phyloP scores from a whole-genome alignment of 176 grass and related monocot species.

The Saccharum spontaneum region DNA sequence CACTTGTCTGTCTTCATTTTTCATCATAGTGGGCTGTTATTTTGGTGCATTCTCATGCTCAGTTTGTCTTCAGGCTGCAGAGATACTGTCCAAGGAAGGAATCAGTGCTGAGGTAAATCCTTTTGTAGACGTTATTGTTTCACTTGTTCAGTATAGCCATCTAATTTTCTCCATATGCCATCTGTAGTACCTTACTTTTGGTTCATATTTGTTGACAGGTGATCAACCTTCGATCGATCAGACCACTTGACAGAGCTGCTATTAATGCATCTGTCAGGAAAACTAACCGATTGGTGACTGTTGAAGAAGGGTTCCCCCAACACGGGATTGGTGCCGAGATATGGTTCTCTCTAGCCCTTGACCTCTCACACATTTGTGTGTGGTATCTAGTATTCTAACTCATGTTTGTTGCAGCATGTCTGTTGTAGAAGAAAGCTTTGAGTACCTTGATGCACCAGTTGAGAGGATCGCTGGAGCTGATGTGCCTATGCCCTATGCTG shows the following conservation, averaged over 20 bases:
- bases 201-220: slow-evolving; percentile 34
- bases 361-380: not conserved
- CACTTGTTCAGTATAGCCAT: slow-evolving; percentile 25
- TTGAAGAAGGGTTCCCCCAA: slow-evolving; percentile 96
- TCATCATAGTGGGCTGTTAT: not conserved
- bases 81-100: slow-evolving; percentile 90
- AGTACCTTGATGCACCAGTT: slow-evolving; percentile 90
- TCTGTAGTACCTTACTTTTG: too few relatives aligned
- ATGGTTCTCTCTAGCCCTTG: slow-evolving; percentile 44
- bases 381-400: slow-evolving; percentile 12
- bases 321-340: slow-evolving; percentile 95
- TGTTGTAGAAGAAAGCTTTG: slow-evolving; percentile 85
- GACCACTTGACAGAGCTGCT: slow-evolving; percentile 79
- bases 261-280: slow-evolving; percentile 96
- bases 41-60: slow-evolving; percentile 15
- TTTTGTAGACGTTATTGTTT: slow-evolving; percentile 15
- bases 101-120: slow-evolving; percentile 86
- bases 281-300: slow-evolving; percentile 81
- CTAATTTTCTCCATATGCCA: not conserved
- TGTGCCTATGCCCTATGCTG: slow-evolving; percentile 95
- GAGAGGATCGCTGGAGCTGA: slow-evolving; percentile 95
- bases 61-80: slow-evolving; percentile 70
- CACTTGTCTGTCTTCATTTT: slow-evolving; percentile 2
- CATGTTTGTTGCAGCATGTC: slow-evolving; percentile 65
- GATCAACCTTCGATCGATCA: slow-evolving; percentile 92